Evolutionary conservation across 768 basidiomycete species (phyloP).

Genomic region (Termitomyces sp.): DNA sequence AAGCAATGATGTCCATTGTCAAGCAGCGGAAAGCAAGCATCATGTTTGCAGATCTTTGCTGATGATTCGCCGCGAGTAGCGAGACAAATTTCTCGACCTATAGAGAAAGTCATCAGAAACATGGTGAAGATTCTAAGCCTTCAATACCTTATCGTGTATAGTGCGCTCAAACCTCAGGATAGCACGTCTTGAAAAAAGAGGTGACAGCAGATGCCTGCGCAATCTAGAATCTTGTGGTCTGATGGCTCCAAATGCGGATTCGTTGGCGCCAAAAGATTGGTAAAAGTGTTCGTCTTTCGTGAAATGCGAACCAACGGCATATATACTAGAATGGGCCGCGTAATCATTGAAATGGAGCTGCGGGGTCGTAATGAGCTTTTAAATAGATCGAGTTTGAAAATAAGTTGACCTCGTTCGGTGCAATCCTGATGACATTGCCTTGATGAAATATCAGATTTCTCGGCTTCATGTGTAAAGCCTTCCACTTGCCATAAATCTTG

Average conservation of each 20-base stretch:
- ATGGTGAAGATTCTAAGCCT: neutral
- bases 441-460: constrained; percentile 9
- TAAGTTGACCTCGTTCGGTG: constrained; percentile 29
- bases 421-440: constrained; percentile 34
- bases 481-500: constrained; percentile 23
- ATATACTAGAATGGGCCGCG: constrained; percentile 28
- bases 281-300: constrained; percentile 35
- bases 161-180: constrained; percentile 29
- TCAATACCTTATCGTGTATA: constrained; percentile 24
- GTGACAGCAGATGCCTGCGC: constrained; percentile 25
- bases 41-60: constrained; percentile 24
- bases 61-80: constrained; percentile 12
- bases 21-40: constrained; percentile 36
- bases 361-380: neutral
- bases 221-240: constrained; percentile 27
- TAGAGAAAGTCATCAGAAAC: neutral
- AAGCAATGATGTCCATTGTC: constrained; percentile 37
- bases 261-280: constrained; percentile 27
- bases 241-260: constrained; percentile 30
- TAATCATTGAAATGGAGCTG: constrained; percentile 35
- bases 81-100: constrained; percentile 28
- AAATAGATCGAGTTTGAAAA: neutral
- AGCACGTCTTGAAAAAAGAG: constrained; percentile 33
- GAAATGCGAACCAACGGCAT: constrained; percentile 28
- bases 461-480: neutral